Conservation (phyloP, 2,329 filamentous ascomycete species). For the Ophiostoma sp. region DNA sequence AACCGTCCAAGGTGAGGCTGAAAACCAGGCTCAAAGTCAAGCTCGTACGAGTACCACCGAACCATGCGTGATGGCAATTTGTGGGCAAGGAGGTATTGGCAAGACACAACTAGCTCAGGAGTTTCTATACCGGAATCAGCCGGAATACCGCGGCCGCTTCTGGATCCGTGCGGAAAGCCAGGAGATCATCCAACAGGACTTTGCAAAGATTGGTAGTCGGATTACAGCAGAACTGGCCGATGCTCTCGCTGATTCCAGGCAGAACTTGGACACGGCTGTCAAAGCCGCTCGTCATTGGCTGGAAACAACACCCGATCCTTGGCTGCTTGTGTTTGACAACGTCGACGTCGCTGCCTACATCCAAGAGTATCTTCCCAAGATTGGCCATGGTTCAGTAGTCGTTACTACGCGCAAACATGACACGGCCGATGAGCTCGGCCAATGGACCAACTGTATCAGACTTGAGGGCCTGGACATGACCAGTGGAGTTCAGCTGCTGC, state of each 20-base stretch:
- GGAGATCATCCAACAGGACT: background rate
- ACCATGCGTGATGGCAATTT: background rate
- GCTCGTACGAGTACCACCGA: background rate
- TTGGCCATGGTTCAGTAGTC: background rate
- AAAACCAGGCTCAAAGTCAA: background rate
- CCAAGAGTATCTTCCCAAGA: background rate
- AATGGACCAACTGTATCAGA: background rate
- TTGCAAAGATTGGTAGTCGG: background rate
- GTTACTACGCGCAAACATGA: background rate
- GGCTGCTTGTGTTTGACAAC: constrained; percentile 3
- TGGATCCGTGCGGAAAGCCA: background rate
- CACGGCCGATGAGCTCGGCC: background rate
- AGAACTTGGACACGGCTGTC: background rate
- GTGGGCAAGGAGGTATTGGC: background rate
- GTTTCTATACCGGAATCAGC: background rate
- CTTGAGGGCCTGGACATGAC: background rate
- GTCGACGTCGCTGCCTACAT: background rate
- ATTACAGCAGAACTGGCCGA: no score
- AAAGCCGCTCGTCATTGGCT: background rate
- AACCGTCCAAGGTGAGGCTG: background rate
- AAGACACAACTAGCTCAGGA: background rate
- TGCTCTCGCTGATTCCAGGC: no score
- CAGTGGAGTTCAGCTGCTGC: background rate
- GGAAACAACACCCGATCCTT: background rate
- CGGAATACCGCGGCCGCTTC: background rate